Evolutionary conservation across 352 stramenopile genomes (phyloP).

Genomic region (Phytophthora agathidicida): DNA sequence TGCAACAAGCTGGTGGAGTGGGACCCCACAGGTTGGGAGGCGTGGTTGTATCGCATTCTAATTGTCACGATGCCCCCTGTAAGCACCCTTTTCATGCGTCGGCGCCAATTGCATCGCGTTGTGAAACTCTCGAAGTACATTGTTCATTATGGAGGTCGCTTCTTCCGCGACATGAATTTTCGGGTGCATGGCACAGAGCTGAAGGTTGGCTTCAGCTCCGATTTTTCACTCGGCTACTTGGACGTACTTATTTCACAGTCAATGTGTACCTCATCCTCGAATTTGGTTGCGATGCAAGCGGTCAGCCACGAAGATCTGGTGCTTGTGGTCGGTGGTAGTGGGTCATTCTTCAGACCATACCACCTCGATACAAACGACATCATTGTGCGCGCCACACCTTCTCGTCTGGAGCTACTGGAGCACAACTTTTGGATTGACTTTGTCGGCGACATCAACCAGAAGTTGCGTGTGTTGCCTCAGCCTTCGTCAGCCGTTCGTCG

Average conservation of each 20-base stretch:
- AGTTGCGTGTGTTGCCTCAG: constrained; percentile 68
- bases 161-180: constrained; percentile 86
- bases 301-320: constrained; percentile 38
- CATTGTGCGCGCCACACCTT: constrained; percentile 74
- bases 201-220: constrained; percentile 84
- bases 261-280: constrained; percentile 30
- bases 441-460: constrained; percentile 71
- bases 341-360: constrained; percentile 83
- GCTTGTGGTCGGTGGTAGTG: constrained; percentile 72
- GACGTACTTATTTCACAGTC: constrained; percentile 69
- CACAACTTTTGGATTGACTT: constrained; percentile 89
- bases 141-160: constrained; percentile 65
- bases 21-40: constrained; percentile 65
- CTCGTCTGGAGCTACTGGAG: constrained; percentile 67
- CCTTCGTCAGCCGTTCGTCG: constrained; percentile 48
- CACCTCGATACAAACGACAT: constrained; percentile 88
- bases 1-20: constrained; percentile 79
- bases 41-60: constrained; percentile 65
- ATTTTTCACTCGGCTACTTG: constrained; percentile 86
- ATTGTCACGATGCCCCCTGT: constrained; percentile 54
- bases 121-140: constrained; percentile 74
- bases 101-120: constrained; percentile 66
- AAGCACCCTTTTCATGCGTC: constrained; percentile 68
- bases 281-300: constrained; percentile 34
- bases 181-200: constrained; percentile 75